Conservation (phyloP, 1,139 yeast species). For the Pneumocystis canis region DNA sequence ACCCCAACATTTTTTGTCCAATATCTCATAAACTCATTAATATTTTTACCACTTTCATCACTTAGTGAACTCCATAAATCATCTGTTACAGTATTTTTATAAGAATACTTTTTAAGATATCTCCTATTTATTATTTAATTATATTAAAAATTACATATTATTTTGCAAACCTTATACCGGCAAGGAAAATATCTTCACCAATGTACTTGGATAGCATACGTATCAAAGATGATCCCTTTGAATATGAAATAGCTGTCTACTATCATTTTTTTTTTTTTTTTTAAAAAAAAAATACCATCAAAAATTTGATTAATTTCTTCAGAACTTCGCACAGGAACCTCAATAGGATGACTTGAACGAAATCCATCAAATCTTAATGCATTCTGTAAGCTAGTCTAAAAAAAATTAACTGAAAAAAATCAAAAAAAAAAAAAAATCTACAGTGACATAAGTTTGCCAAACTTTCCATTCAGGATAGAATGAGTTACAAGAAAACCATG, state of each 20-base stretch:
- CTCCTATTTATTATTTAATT: conserved; percentile 22
- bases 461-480: conserved; percentile 80
- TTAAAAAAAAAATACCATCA: background rate
- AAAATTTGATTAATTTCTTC: conserved; percentile 67
- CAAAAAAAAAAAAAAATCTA: background rate
- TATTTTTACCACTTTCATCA: conserved; percentile 61
- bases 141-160: background rate
- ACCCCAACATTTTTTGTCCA: conserved; percentile 72
- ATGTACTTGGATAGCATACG: conserved; percentile 64
- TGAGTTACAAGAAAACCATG: conserved; percentile 62
- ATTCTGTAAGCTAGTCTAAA: conserved; percentile 40
- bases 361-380: conserved; percentile 54
- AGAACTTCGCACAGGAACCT: conserved; percentile 68
- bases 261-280: too few species aligned
- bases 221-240: conserved; percentile 67
- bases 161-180: conserved; percentile 40
- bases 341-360: conserved; percentile 47
- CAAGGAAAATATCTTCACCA: conserved; percentile 59
- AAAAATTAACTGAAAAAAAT: background rate
- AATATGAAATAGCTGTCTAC: conserved; percentile 71
- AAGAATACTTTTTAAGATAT: conserved; percentile 57
- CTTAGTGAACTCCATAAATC: conserved; percentile 70
- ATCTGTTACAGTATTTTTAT: conserved; percentile 60
- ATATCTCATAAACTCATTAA: conserved; percentile 53
- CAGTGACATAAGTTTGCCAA: conserved; percentile 59